These are phyloP conservation scores for Diaporthe sp. DNA, from an alignment of 2,329 filamentous ascomycete genomes.

Conservation along the genomic window DNA sequence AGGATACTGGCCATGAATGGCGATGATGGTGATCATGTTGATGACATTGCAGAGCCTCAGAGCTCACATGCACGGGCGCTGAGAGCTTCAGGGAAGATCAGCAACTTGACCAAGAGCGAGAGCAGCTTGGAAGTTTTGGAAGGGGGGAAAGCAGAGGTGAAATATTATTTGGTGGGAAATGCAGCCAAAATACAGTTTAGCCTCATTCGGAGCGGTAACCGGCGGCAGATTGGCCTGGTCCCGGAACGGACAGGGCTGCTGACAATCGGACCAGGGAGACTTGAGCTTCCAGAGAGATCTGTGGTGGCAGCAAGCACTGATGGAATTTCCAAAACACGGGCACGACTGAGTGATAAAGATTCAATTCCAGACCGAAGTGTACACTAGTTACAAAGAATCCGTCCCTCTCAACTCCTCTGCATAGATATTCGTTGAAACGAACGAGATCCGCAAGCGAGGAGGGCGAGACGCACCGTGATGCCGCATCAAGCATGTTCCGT, in stretches of 20 bases:
- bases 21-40: neutral
- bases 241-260: neutral
- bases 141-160: neutral
- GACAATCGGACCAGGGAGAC: neutral
- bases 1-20: neutral
- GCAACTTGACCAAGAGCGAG: neutral
- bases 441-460: slow-evolving; percentile 26
- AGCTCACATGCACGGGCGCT: neutral
- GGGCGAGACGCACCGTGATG: slow-evolving; percentile 18
- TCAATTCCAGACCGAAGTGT: slow-evolving; percentile 36
- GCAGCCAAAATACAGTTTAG: slow-evolving; percentile 25
- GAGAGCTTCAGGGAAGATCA: neutral
- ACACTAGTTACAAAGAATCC: slow-evolving; percentile 36
- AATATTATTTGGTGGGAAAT: slow-evolving; percentile 23
- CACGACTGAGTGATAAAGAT: slow-evolving; percentile 9
- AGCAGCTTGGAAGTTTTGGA: neutral
- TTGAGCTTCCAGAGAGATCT: neutral
- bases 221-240: slow-evolving; percentile 27
- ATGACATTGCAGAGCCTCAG: neutral
- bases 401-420: slow-evolving; percentile 31
- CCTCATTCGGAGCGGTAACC: slow-evolving; percentile 27
- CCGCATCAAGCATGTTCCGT: slow-evolving; percentile 16
- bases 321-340: neutral
- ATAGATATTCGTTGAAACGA: slow-evolving; percentile 34
- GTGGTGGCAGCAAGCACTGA: neutral